A percentile compares a stretch with the other conserved stretches of the same genome.
phyloP scores from a whole-genome alignment of 257 asterid genomes.

The Nicotiana benthamiana region DNA sequence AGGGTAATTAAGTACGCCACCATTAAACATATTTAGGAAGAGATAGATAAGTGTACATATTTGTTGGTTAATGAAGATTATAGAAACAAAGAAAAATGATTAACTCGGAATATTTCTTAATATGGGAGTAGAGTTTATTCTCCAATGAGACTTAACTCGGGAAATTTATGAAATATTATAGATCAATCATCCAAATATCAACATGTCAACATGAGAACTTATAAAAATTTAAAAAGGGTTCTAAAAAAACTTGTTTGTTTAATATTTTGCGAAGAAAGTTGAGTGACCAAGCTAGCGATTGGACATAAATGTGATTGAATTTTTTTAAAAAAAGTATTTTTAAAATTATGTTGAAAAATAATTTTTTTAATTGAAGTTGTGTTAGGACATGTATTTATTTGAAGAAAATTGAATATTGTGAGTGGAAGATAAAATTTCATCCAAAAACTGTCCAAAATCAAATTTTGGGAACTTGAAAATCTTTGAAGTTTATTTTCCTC shows the following conservation, averaged over 20 bases:
- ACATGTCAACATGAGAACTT: neutral
- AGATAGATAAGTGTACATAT: neutral
- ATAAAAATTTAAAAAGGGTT: no score
- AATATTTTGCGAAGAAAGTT: neutral
- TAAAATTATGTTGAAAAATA: no score
- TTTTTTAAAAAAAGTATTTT: no score
- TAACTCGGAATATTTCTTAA: neutral
- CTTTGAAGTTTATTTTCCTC: no score
- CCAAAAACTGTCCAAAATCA: no score
- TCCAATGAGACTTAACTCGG: neutral
- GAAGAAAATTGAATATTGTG: no score
- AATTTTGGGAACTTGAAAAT: no score
- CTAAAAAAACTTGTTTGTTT: neutral
- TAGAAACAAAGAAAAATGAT: neutral
- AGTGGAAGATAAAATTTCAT: no score
- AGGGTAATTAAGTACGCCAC: neutral
- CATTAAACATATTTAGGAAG: neutral
- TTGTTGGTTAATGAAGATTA: slow-evolving; percentile 1
- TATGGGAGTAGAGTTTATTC: neutral
- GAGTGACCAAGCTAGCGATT: neutral
- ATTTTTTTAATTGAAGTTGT: no score
- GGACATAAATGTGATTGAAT: no score
- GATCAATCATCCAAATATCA: neutral
- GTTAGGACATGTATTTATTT: no score
- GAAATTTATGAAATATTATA: neutral